phyloP scores from a whole-genome alignment of 2,329 filamentous ascomycete genomes.

The Talaromyces sp. region DNA sequence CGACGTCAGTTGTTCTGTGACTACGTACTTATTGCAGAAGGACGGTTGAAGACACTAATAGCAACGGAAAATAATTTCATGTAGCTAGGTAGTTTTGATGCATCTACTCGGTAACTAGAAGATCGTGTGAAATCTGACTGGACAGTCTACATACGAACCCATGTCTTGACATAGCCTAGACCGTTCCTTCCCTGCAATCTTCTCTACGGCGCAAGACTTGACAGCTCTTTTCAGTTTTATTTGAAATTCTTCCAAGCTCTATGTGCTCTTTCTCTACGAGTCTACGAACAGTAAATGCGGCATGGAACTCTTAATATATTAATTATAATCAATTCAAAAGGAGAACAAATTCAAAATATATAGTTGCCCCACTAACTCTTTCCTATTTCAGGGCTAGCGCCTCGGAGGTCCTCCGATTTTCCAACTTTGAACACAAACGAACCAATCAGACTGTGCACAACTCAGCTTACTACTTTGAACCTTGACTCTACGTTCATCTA shows the following conservation, averaged over 20 bases:
- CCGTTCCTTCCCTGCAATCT: not conserved
- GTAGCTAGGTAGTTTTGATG: not conserved
- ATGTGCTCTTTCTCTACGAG: not conserved
- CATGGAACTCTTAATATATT: no score
- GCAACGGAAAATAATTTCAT: not conserved
- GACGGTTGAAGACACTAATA: no score
- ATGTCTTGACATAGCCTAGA: not conserved
- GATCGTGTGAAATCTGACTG: not conserved
- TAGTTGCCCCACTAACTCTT: not conserved
- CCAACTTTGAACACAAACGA: not conserved
- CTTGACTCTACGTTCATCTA: no score
- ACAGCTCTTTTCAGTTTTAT: not conserved
- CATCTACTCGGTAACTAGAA: no score
- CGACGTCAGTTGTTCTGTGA: no score
- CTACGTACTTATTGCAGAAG: no score
- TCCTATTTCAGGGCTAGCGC: not conserved
- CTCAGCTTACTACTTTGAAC: not conserved
- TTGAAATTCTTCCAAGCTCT: not conserved
- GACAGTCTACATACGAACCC: not conserved
- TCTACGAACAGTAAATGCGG: not conserved
- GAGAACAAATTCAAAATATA: no score
- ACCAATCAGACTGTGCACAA: not conserved
- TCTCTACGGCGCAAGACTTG: not conserved
- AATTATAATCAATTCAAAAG: no score
- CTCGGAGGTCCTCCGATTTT: not conserved